Evolutionary conservation across 2,329 filamentous ascomycete species (phyloP).

Genomic region (Xylaria sp.): DNA sequence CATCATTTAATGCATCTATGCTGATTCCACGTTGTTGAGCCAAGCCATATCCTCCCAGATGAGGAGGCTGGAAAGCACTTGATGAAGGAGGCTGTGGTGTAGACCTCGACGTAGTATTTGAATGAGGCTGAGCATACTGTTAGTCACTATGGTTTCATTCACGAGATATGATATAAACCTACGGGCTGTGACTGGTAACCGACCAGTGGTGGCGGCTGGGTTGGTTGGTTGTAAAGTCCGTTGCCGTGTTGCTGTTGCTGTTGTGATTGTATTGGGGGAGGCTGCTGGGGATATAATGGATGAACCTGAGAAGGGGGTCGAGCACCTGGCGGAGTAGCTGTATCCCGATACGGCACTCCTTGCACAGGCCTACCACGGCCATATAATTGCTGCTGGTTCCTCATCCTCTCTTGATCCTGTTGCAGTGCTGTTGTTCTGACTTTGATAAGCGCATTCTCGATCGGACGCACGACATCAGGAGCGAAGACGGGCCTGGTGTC

Average conservation of each 20-base stretch:
- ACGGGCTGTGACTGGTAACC: slow-evolving; percentile 51
- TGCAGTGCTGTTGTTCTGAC: slow-evolving; percentile 73
- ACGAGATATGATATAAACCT: slow-evolving; percentile 17
- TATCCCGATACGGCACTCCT: slow-evolving; percentile 72
- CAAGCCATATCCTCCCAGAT: slow-evolving; percentile 54
- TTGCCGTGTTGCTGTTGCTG: slow-evolving; percentile 47
- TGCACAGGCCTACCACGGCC: slow-evolving; percentile 63
- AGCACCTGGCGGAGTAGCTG: slow-evolving; percentile 75
- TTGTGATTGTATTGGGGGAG: slow-evolving; percentile 52
- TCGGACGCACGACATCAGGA: slow-evolving; percentile 84
- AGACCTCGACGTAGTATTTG: slow-evolving; percentile 51
- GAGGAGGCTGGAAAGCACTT: slow-evolving; percentile 57
- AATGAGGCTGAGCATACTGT: slow-evolving; percentile 34
- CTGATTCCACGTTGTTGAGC: slow-evolving; percentile 63
- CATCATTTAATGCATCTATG: slow-evolving; percentile 81
- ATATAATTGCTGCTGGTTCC: slow-evolving; percentile 66
- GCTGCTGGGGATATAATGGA: slow-evolving; percentile 48
- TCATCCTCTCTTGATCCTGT: slow-evolving; percentile 65
- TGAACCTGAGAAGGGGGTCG: slow-evolving; percentile 52
- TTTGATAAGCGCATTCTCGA: slow-evolving; percentile 94
- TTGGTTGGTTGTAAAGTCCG: slow-evolving; percentile 45
- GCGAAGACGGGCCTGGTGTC: slow-evolving; percentile 94
- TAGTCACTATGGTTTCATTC: slow-evolving; percentile 21
- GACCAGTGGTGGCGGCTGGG: slow-evolving; percentile 41
- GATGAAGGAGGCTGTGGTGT: slow-evolving; percentile 54